Percentiles rank a stretch among this genome's conserved stretches.
These are phyloP conservation scores for Microsporum audouinii DNA, from an alignment of 2,329 filamentous ascomycete species.

Conservation along the genomic window DNA sequence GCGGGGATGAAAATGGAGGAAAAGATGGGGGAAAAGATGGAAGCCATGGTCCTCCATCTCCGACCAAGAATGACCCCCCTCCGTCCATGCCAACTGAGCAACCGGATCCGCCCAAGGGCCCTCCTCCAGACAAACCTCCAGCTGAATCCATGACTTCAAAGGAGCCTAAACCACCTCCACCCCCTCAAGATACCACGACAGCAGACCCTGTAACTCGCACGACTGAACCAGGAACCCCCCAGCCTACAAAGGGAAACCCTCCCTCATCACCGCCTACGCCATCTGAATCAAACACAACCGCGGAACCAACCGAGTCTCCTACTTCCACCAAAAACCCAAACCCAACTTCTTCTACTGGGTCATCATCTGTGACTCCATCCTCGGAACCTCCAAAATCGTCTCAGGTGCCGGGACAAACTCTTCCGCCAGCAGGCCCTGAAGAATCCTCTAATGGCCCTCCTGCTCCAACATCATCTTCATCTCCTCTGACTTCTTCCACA, in stretches of 20 bases:
- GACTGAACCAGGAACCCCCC: not conserved
- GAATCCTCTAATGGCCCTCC: not conserved
- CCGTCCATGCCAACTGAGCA: not conserved
- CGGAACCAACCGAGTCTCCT: not conserved
- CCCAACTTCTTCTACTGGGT: not conserved
- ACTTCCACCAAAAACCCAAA: not conserved
- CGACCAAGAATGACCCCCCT: not conserved
- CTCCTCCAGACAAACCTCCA: not conserved
- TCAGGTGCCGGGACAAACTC: not conserved
- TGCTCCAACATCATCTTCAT: not conserved
- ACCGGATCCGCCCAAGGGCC: not conserved
- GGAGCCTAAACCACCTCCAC: not conserved
- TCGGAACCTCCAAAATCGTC: not conserved
- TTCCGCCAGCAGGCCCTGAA: not conserved
- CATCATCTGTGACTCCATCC: not conserved
- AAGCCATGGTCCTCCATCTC: too few relatives aligned
- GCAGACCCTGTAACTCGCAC: not conserved
- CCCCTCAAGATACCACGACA: not conserved
- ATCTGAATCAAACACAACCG: not conserved
- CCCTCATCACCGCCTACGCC: not conserved
- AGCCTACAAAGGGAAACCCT: not conserved
- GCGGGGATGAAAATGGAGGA: not conserved
- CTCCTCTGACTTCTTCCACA: constrained; percentile 4
- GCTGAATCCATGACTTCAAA: not conserved
- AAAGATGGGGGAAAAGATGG: not conserved